phyloP scores from a whole-genome alignment of 257 asterid species.

The Phtheirospermum japonicum region DNA sequence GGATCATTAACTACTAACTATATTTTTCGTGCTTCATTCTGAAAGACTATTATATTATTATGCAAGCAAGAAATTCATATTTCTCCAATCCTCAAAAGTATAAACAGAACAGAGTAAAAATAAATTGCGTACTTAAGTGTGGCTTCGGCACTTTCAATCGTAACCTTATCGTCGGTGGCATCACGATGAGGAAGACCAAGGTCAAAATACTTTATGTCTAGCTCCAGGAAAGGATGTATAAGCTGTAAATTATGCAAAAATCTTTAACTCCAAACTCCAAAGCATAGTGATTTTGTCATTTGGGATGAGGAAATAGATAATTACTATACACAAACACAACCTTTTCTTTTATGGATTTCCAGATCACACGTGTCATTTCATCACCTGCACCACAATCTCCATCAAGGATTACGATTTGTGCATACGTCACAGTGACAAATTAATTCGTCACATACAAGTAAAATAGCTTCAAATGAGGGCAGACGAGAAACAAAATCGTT shows the following conservation, averaged over 20 bases:
- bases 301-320: background rate
- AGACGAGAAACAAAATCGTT: background rate
- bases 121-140: constrained; percentile 54
- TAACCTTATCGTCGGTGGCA: constrained; percentile 60
- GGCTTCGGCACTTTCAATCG: constrained; percentile 76
- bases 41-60: too few relatives aligned
- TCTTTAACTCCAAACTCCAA: background rate
- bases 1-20: too few relatives aligned
- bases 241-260: constrained; percentile 41
- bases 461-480: constrained; percentile 9
- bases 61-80: too few relatives aligned
- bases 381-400: constrained; percentile 44
- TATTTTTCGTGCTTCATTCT: too few relatives aligned
- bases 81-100: background rate
- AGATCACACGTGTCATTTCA: constrained; percentile 67
- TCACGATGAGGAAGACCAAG: constrained; percentile 72
- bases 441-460: constrained; percentile 18
- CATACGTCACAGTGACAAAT: background rate
- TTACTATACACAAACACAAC: constrained; percentile 21
- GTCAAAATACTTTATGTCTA: constrained; percentile 70
- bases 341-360: constrained; percentile 58
- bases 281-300: background rate
- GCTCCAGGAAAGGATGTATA: constrained; percentile 65
- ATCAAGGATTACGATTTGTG: constrained; percentile 14
- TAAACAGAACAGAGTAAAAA: constrained; percentile 12